phyloP scores from a whole-genome alignment of 805 yeast species.

The Zygosaccharomyces rouxii region DNA sequence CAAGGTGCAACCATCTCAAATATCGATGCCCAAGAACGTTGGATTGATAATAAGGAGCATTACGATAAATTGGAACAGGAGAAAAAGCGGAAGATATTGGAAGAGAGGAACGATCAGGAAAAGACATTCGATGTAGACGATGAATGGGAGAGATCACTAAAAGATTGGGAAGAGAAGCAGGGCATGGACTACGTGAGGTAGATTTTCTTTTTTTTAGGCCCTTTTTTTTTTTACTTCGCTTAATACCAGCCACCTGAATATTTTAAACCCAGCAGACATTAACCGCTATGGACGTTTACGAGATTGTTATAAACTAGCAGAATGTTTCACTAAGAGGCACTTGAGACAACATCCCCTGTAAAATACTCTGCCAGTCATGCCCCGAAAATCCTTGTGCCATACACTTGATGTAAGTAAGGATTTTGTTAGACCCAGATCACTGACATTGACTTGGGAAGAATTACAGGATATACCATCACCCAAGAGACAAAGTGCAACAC shows the following conservation, averaged over 20 bases:
- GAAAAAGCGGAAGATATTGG: conserved; percentile 39
- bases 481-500: conserved; percentile 3
- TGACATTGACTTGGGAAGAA: conserved; percentile 30
- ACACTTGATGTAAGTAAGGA: conserved; percentile 26
- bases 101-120: conserved; percentile 39
- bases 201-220: not conserved
- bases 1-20: conserved; percentile 56
- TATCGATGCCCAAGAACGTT: conserved; percentile 85
- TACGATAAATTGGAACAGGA: conserved; percentile 65
- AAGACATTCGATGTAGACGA: conserved; percentile 57
- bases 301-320: not conserved
- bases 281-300: not conserved
- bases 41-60: conserved; percentile 80
- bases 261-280: not conserved
- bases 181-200: conserved; percentile 30
- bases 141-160: conserved; percentile 64
- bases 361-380: conserved; percentile 18
- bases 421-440: conserved; percentile 31
- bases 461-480: conserved; percentile 23
- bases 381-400: conserved; percentile 32
- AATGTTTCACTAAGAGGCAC: not conserved
- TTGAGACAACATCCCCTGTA: not conserved
- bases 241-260: conserved; percentile 1
- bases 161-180: conserved; percentile 52
- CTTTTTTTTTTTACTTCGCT: not conserved